A percentile compares a stretch with the other conserved stretches of the same genome.
These are phyloP conservation scores for Arabis hirsuta DNA, from an alignment of 345 rosid species.

Conservation along the genomic window DNA sequence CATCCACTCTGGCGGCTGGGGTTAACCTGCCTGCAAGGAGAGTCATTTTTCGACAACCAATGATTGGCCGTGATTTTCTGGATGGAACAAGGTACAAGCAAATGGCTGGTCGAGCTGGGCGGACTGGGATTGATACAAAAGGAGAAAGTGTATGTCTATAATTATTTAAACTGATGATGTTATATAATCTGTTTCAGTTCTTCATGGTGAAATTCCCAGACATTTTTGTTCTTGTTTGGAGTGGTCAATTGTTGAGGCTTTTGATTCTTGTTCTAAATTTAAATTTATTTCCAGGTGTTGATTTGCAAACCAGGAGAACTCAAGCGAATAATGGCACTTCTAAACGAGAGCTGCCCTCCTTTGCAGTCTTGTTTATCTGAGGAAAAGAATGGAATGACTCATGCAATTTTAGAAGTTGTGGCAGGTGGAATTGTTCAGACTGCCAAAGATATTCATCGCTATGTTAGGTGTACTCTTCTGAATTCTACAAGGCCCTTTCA, in stretches of 20 bases:
- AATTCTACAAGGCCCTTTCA: constrained; percentile 92
- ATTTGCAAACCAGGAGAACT: constrained; percentile 88
- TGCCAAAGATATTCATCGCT: constrained; percentile 87
- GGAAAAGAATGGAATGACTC: constrained; percentile 99
- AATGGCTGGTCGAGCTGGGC: constrained; percentile 99
- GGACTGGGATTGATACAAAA: constrained; percentile 96
- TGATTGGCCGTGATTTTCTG: constrained; percentile 92
- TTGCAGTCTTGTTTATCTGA: constrained; percentile 95
- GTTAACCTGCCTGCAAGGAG: constrained; percentile 98
- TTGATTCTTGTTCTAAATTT: constrained; percentile 27
- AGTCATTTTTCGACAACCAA: constrained; percentile 97
- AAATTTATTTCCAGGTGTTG: constrained; percentile 62
- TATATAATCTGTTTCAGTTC: constrained; percentile 13
- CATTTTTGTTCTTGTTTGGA: constrained; percentile 18
- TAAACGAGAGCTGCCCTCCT: constrained; percentile 83
- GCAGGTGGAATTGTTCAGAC: constrained; percentile 98
- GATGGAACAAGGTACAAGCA: constrained; percentile 98
- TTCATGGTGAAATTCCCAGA: constrained; percentile 16
- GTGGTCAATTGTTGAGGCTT: constrained; percentile 25
- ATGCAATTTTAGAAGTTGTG: constrained; percentile 98
- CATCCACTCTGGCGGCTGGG: constrained; percentile 98
- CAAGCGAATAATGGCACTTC: constrained; percentile 78
- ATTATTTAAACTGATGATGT: constrained; percentile 4
- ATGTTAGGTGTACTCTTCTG: constrained; percentile 95
- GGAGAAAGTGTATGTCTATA: constrained; percentile 90